Base-by-base conservation (phyloP, 1,139 yeast genomes). In the Taphrina flavorubra region DNA sequence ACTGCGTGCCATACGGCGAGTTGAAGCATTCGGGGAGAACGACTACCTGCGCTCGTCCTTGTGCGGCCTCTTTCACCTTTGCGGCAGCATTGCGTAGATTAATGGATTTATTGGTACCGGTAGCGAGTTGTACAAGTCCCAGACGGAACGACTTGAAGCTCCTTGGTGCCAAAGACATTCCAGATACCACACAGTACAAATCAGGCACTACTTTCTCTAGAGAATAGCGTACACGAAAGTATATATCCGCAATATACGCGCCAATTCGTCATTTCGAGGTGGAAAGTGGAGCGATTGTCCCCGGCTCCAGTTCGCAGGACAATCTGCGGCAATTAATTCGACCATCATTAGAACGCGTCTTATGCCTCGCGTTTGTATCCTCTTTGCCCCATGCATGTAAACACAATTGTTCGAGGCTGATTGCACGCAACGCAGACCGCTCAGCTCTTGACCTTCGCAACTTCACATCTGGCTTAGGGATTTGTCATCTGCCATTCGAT, bases 1-100 rank as follows among this genome's bases (percentile, higher is more conserved):
- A 89, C 70, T 86, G 86, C 39, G 91, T 97, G 0, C 96, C 88
- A 76, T 94, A 94, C 5, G 98, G 98, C 0, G 97, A 89, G 78
- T 92, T 92, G 84, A 92, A 94, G 79, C 97, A 92, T 79, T 94
- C 98, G 6, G 95, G 95, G 63, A 89, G 80, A 77, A 89, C 87
- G n/a, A 89, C 84, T 42, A 81, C 75, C 70, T 81, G 75, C 46
- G 83, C 83, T 1, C 83, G 83, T 39, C 76, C 75, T 40, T 74
- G 55, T 7, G 81, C 83, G 0, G 92, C 92, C 70, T 84, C 85
- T 49, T 81, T 79, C 65, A 88, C 84, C 73, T 79, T 85, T 37
- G 80, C 79, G 69, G 82, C 80, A 7, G 86, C 91, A 72, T 84
- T 84, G 69, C 81, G 75, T 69, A 88, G 80, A 77, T 88, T 88